Evolutionary conservation across 768 basidiomycete genomes (phyloP).

Genomic region (Lentinus brumalis): DNA sequence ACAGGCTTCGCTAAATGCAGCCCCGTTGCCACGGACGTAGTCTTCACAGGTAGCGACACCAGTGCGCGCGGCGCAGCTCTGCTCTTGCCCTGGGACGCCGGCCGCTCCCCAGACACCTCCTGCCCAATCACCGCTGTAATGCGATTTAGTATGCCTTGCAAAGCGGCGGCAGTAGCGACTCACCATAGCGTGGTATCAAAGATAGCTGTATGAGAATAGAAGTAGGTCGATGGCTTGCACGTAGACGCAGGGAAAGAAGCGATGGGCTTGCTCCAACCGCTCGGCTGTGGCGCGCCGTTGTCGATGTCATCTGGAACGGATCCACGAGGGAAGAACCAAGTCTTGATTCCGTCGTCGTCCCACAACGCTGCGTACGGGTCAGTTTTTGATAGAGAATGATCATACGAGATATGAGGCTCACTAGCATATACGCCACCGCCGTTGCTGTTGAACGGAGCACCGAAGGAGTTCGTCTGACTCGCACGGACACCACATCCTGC

Average conservation of each 20-base stretch:
- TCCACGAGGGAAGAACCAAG: conserved; percentile 81
- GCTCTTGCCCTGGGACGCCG: conserved; percentile 81
- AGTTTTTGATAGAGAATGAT: not conserved
- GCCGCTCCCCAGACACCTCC: conserved; percentile 70
- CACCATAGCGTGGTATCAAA: conserved; percentile 88
- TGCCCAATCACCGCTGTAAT: conserved; percentile 84
- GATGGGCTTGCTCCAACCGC: conserved; percentile 73
- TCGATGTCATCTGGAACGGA: conserved; percentile 78
- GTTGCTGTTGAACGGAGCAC: conserved; percentile 82
- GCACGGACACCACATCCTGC: conserved; percentile 83
- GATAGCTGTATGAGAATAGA: conserved; percentile 74
- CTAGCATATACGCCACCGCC: conserved; percentile 91
- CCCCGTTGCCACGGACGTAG: conserved; percentile 74
- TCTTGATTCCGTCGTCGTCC: conserved; percentile 71
- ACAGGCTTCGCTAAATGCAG: conserved; percentile 78
- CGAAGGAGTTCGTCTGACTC: conserved; percentile 63
- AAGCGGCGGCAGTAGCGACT: conserved; percentile 17
- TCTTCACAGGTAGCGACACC: conserved; percentile 80
- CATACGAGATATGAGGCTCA: conserved; percentile 42
- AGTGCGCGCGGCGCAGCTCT: conserved; percentile 83
- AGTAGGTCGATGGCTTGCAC: conserved; percentile 80
- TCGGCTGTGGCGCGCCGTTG: conserved; percentile 71
- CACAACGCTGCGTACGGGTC: conserved; percentile 60
- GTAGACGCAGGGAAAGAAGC: conserved; percentile 76
- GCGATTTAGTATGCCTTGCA: conserved; percentile 3